Conservation (phyloP, 2,329 filamentous ascomycete genomes). For the Penicillium sp. region DNA sequence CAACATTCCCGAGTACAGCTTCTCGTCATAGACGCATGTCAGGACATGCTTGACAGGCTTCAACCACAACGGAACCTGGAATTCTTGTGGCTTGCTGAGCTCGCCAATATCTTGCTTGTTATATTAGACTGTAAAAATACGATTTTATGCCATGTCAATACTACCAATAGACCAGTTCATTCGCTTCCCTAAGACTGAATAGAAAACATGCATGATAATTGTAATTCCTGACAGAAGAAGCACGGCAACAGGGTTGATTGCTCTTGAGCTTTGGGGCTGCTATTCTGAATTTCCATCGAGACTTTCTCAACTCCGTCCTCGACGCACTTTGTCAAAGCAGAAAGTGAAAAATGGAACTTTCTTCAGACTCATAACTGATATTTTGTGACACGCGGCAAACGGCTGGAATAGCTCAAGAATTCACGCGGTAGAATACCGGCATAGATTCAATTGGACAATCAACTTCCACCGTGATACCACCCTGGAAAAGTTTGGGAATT, state of each 20-base stretch:
- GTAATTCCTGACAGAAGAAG: no score
- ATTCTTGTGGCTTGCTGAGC: background rate
- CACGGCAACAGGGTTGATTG: no score
- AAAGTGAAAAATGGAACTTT: background rate
- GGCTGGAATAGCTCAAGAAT: background rate
- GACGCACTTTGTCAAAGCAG: background rate
- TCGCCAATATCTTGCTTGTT: background rate
- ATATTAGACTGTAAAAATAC: background rate
- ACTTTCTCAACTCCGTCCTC: no score
- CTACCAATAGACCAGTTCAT: background rate
- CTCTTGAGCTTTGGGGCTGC: no score
- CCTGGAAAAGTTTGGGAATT: conserved; percentile 28
- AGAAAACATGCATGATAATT: background rate
- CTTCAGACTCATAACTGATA: background rate
- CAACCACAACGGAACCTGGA: background rate
- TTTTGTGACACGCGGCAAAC: background rate
- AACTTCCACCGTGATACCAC: conserved; percentile 43
- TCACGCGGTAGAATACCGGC: conserved; percentile 46
- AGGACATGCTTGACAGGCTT: background rate
- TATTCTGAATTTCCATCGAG: no score
- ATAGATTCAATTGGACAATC: conserved; percentile 49
- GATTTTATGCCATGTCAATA: background rate
- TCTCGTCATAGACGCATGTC: background rate
- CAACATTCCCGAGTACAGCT: conserved; percentile 31
- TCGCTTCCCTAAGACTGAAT: background rate